A percentile compares a stretch with the other conserved stretches of the same genome.
These are phyloP conservation scores for Pseudoturritis turrita DNA, from an alignment of 345 rosid species.

Conservation along the genomic window DNA sequence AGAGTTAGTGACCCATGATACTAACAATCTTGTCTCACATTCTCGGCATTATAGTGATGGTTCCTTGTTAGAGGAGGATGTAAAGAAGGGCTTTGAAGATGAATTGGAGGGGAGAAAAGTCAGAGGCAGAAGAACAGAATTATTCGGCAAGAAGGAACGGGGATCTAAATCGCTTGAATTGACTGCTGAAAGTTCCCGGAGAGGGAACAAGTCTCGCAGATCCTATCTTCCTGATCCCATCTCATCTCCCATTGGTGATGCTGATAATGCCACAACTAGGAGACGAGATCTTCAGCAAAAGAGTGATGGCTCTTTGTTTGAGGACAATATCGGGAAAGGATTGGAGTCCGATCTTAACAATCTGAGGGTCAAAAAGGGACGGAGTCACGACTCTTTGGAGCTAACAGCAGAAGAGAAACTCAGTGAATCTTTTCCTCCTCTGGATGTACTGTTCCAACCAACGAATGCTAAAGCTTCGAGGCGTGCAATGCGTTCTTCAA, in stretches of 20 bases:
- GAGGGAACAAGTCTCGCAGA: constrained; percentile 23
- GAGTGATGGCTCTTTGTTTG: neutral
- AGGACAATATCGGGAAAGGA: constrained; percentile 4
- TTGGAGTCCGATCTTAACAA: neutral
- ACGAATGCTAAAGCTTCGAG: constrained; percentile 13
- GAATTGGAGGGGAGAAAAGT: constrained; percentile 4
- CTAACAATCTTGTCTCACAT: constrained; percentile 9
- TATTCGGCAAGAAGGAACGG: constrained; percentile 10
- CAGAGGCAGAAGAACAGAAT: constrained; percentile 16
- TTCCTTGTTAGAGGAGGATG: constrained; percentile 20
- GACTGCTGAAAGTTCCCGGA: constrained; percentile 16
- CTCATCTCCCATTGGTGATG: constrained; percentile 11
- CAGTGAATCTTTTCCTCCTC: constrained; percentile 3
- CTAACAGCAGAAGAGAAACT: neutral
- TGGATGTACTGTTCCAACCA: neutral
- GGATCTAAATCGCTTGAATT: constrained; percentile 25
- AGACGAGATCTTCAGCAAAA: constrained; percentile 5
- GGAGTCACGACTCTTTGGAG: constrained; percentile 22
- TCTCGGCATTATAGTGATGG: constrained; percentile 32
- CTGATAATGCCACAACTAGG: neutral
- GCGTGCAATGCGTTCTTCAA: constrained; percentile 16
- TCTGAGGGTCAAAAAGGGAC: constrained; percentile 6
- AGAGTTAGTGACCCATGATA: neutral
- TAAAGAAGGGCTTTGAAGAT: neutral
- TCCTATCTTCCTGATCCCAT: constrained; percentile 26